Evolutionary conservation across 2,329 filamentous ascomycete species (phyloP), one percentile per base, ranked within the genome.

Genomic region (Colletotrichum echinochloae): DNA sequence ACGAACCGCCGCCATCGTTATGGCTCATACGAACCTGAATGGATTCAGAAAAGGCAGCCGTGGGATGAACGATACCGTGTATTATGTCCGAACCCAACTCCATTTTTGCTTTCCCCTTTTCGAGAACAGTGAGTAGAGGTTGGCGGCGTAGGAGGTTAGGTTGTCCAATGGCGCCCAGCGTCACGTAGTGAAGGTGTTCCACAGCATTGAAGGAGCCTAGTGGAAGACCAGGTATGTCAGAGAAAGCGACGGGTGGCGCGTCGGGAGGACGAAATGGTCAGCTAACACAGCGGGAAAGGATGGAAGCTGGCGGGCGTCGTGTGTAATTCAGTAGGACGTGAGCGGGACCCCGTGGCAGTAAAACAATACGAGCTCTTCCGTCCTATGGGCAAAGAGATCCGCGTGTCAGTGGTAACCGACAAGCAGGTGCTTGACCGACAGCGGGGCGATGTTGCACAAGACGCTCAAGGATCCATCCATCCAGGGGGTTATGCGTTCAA

Each of bases 41-140:
- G 35, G 44, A 23, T 49, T 56, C 65, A 30, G 65, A 52, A 46
- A 86, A 89, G 70, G 83, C 87, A 23, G 87, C 88, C 26, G 88
- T 89, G 37, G 88, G 87, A 75, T 90, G 88, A 67, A 89, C 83
- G 66, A 88, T 84, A 77, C 87, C 83, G 76, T 87, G 84, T 65
- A 90, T 87, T 30, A 84, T 81, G 68, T 82, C 78, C 65, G 84
- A 81, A 73, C 81, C 87, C 63, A 90, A 79, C 66, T 89, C 86
- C 88, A 90, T 90, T 57, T 57, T 59, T 57, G 33, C 23, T 65
- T 89, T 86, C 88, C 90, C 90, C 49, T 57, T 59, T 63, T 30
- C n/a, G 30, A 70, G 28, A 23, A 39, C 26, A 39, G 30, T 12
- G n/a, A 60, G 72, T 37, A n/a, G 35, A 35, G 75, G 74, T 64